These are phyloP conservation scores for Fusarium clavum DNA, from an alignment of 2,329 filamentous ascomycete genomes.

Conservation along the genomic window DNA sequence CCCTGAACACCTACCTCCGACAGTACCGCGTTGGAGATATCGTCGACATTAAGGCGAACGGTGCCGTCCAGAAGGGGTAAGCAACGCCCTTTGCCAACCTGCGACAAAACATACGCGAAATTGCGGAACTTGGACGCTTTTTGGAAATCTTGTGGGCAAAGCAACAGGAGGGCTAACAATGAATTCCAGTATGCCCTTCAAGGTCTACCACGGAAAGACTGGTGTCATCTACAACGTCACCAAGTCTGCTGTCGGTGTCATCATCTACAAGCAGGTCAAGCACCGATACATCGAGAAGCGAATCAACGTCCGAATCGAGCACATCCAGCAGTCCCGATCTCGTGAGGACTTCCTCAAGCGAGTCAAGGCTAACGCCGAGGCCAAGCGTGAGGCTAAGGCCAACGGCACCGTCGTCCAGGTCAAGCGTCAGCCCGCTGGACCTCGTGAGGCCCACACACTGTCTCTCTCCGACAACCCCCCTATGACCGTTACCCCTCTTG, in stretches of 20 bases:
- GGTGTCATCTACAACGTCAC: slow-evolving; percentile 99
- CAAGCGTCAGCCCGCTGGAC: slow-evolving; percentile 87
- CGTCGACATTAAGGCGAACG: slow-evolving; percentile 98
- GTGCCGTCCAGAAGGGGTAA: slow-evolving; percentile 98
- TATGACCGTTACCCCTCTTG: slow-evolving; percentile 89
- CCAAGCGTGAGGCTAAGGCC: slow-evolving; percentile 92
- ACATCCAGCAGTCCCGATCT: slow-evolving; percentile 93
- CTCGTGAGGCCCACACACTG: slow-evolving; percentile 84
- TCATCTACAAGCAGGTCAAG: slow-evolving; percentile 99
- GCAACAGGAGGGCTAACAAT: slow-evolving; percentile 50
- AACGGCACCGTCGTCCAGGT: slow-evolving; percentile 88
- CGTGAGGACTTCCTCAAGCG: slow-evolving; percentile 96
- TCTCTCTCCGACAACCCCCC: slow-evolving; percentile 84
- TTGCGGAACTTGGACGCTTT: slow-evolving; percentile 29
- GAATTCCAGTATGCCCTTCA: slow-evolving; percentile 87
- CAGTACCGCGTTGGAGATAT: slow-evolving; percentile 98
- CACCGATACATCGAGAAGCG: slow-evolving; percentile 99
- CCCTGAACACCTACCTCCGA: slow-evolving; percentile 92
- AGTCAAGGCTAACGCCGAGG: slow-evolving; percentile 94
- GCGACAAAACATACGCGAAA: slow-evolving; percentile 30
- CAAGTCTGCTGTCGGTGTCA: slow-evolving; percentile 96
- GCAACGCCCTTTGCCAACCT: slow-evolving; percentile 48
- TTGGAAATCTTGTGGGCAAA: slow-evolving; percentile 12
- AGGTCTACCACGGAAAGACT: slow-evolving; percentile 99
- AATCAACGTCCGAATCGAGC: slow-evolving; percentile 98